Base-by-base conservation (phyloP, 176 grass and related monocot genomes). In the Elymus sibiricus region DNA sequence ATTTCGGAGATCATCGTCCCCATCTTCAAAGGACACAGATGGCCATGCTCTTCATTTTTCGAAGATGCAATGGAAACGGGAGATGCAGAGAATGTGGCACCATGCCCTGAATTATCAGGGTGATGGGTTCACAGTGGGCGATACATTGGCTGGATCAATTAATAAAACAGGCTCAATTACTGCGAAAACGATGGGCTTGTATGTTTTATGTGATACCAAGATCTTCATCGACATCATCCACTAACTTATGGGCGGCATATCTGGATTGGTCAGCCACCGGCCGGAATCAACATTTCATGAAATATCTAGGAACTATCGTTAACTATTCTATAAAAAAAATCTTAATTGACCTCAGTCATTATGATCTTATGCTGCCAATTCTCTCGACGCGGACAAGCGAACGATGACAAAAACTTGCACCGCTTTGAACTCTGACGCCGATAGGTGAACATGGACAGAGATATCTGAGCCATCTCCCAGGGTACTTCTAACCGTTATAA, bases 111-210 rank as follows among this genome's bases (percentile, higher is more conserved):
- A 40, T 78, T 70, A 72, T 64, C n/a, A 53, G 27, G 51, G 28
- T 37, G 56, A 43, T 32, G 19, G 39, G 16, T 19, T 17, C 49
- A 17, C 49, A 17, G 15, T 53, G 49, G 34, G 0, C 49, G 15
- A 17, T 11, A 25, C n/a, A 78, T 12, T 66, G 66, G 34, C 56
- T 56, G 60, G 72, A 64, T 78, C 13, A 64, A 78, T 81, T 9
- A 40, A 56, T 1, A 86, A 7, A 86, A 38, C 79, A 53, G 6
- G 64, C 42, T 40, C 78, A 83, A 65, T 90, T 79, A 79, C 66
- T 83, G 31, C 4, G 74, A 90, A 72, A 83, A 66, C 9, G 74
- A 60, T 25, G 43, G 66, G 21, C 21, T 19, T 9, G 34, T 43
- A 63, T 53, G n/a, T 62, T 62, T 5, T 21, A 17, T 53, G 32